Evolutionary conservation across 2,329 filamentous ascomycete genomes (phyloP), one percentile per base, ranked within the genome.

Genomic region (Claviceps arundinis): DNA sequence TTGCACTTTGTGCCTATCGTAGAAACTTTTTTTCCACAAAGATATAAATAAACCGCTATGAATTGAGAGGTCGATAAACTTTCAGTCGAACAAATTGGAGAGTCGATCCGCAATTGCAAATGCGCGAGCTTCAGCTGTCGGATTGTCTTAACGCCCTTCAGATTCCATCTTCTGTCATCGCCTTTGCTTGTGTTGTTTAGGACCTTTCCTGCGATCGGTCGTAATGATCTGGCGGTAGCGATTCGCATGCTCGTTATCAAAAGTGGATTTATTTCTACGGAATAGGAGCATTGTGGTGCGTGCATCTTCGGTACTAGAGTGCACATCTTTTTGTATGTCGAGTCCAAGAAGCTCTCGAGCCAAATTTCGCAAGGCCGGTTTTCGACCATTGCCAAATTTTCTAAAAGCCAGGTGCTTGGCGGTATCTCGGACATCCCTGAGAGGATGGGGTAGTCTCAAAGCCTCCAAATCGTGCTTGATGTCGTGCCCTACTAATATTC

Each of bases 271-370:
- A 65, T 89, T 81, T 58, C 81, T 80, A 56, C 87, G 77, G 63
- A 95, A 97, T 43, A 98, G 70, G 52, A 91, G 71, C 89, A 98
- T 97, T 0, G 89, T 84, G 5, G 87, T 89, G 58, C 89, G 75
- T 1, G 93, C 93, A 72, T 98, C 93, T 70, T 85, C 73, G 56
- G 85, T 70, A 64, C 81, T 85, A 1, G 80, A 84, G 64, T 85
- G 82, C 26, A 77, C 70, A 1, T 80, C 81, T 19, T 66, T 70
- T 58, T 86, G 82, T 50, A 86, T 84, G 48, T 82, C 79, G 5
- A 83, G 67, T 0, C 74, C 73, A 1, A 85, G 62, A 7, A 84
- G 62, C 61, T 81, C 73, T 53, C 71, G 70, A 1, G 80, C 77
- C 26, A 86, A 67, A 16, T 74, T 70, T 52, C 75, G 73, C 59